phyloP scores from a whole-genome alignment of 2,329 filamentous ascomycete genomes.

The Pyrenochaeta sp. region DNA sequence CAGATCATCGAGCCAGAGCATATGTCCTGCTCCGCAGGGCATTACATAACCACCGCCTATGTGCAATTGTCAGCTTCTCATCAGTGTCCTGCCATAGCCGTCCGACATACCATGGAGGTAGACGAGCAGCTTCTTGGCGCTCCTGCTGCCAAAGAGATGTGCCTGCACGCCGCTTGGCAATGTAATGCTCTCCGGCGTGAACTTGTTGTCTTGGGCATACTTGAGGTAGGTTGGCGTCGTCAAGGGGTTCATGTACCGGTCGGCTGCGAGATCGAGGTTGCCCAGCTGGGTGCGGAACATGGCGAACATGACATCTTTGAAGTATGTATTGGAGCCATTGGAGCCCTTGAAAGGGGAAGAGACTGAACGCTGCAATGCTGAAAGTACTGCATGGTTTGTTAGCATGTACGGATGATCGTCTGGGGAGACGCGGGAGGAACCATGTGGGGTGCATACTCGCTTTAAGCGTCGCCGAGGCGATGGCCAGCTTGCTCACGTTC shows the following conservation, averaged over 20 bases:
- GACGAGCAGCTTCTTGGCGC: conserved; percentile 52
- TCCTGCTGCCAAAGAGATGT: conserved; percentile 56
- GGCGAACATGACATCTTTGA: conserved; percentile 46
- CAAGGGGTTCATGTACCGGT: conserved; percentile 47
- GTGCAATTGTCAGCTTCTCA: conserved; percentile 8
- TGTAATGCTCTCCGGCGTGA: conserved; percentile 50
- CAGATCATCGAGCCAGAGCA: conserved; percentile 59
- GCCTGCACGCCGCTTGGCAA: conserved; percentile 54
- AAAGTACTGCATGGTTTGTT: conserved; percentile 30
- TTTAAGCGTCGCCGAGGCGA: conserved; percentile 41
- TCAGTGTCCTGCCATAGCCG: not conserved
- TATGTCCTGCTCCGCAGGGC: conserved; percentile 57
- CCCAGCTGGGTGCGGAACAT: conserved; percentile 43
- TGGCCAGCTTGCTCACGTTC: conserved; percentile 43
- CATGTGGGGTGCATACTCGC: conserved; percentile 30
- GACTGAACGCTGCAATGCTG: conserved; percentile 44
- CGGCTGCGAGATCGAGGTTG: conserved; percentile 37
- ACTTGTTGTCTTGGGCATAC: conserved; percentile 44
- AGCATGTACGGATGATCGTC: conserved; percentile 6
- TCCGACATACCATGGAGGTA: conserved; percentile 56
- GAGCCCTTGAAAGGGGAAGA: conserved; percentile 49
- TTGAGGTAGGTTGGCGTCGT: conserved; percentile 45
- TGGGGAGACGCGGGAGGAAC: not conserved
- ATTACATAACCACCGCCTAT: conserved; percentile 66
- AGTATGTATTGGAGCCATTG: conserved; percentile 47